These are phyloP conservation scores for Bromus sterilis DNA, from an alignment of 176 grass and related monocot species.

Conservation along the genomic window DNA sequence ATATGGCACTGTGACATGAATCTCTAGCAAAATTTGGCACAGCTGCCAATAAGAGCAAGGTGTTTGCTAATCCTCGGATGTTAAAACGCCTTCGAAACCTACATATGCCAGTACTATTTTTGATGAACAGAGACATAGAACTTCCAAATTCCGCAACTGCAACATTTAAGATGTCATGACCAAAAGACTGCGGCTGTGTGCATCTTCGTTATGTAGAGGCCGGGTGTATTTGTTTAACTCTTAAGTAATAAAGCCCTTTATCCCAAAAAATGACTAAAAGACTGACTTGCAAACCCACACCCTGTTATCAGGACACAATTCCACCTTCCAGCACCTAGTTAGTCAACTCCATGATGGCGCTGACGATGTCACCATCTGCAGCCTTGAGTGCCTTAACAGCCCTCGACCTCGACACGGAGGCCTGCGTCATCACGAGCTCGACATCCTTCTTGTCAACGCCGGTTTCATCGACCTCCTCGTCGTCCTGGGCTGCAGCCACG, in stretches of 20 bases:
- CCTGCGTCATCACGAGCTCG: conserved; percentile 29
- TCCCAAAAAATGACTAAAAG: not conserved
- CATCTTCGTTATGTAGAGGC: too few species aligned
- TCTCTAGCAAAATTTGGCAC: not conserved
- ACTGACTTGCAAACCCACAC: not conserved
- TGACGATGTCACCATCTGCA: conserved; percentile 12
- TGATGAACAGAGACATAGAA: not conserved
- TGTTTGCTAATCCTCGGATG: not conserved
- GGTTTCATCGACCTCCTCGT: conserved; percentile 9
- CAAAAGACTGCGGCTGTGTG: not conserved
- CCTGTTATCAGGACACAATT: not conserved
- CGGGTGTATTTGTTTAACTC: too few species aligned
- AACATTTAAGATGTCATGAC: not conserved
- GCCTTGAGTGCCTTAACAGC: conserved; percentile 22
- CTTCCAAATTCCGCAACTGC: not conserved
- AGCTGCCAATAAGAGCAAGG: not conserved
- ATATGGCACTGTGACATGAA: not conserved
- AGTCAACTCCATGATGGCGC: conserved; percentile 32
- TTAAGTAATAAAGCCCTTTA: not conserved
- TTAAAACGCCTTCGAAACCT: not conserved
- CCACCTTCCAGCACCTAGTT: not conserved
- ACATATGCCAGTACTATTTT: too few species aligned
- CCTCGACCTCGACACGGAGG: conserved; percentile 9
- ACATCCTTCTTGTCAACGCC: conserved; percentile 27
- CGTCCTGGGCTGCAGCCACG: not conserved